A percentile compares a stretch with the other conserved stretches of the same genome.
These are phyloP conservation scores for Hypoxylon sp. DNA, from an alignment of 2,329 filamentous ascomycete species.

Conservation along the genomic window DNA sequence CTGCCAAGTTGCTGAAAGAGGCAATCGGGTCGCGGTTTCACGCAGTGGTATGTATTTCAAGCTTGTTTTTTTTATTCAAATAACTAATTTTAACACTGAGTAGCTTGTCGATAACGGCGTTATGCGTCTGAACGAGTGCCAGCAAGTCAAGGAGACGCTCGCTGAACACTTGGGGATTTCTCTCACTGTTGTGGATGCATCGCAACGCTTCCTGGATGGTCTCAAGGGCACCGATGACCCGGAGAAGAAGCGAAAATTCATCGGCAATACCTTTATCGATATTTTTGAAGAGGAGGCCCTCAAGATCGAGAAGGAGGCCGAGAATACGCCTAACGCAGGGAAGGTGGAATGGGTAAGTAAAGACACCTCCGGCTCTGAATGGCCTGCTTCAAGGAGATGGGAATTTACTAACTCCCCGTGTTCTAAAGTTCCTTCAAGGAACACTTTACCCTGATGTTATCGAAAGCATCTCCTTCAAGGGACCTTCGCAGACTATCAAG, in stretches of 20 bases:
- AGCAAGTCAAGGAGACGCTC: slow-evolving; percentile 83
- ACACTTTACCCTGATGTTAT: slow-evolving; percentile 76
- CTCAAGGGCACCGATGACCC: slow-evolving; percentile 82
- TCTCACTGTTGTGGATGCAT: slow-evolving; percentile 85
- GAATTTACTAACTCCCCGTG: not conserved
- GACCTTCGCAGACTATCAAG: slow-evolving; percentile 65
- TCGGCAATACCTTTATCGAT: slow-evolving; percentile 82
- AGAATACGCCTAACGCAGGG: slow-evolving; percentile 74
- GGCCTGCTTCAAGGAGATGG: not conserved
- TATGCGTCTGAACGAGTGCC: slow-evolving; percentile 86
- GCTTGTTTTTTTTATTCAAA: not conserved
- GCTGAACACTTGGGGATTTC: slow-evolving; percentile 87
- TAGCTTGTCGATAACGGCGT: slow-evolving; percentile 85
- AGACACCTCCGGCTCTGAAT: not conserved
- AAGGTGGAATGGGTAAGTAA: slow-evolving; percentile 73
- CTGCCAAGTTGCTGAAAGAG: slow-evolving; percentile 84
- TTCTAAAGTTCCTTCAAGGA: slow-evolving; percentile 77
- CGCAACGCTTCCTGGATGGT: slow-evolving; percentile 78
- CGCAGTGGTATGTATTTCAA: slow-evolving; percentile 13
- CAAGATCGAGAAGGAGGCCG: slow-evolving; percentile 75
- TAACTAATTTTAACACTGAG: not conserved
- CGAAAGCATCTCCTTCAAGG: slow-evolving; percentile 62
- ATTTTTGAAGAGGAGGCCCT: slow-evolving; percentile 83
- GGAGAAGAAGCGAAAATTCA: slow-evolving; percentile 91
- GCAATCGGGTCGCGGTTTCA: slow-evolving; percentile 82